Conservation (phyloP, 2,329 filamentous ascomycete genomes). For the Cercospora zeae-maydis region DNA sequence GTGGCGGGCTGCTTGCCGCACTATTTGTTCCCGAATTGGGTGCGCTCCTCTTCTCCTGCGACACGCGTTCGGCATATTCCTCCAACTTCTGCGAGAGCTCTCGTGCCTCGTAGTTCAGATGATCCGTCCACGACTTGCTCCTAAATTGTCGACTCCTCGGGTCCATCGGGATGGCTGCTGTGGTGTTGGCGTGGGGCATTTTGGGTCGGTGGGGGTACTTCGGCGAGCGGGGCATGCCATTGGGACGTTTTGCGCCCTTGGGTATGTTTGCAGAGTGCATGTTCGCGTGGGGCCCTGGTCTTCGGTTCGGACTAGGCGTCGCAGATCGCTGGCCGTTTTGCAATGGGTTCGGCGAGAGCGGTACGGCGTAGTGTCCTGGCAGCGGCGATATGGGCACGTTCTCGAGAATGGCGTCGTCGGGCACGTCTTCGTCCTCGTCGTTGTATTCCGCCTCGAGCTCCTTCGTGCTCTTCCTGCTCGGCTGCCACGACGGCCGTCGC, state of each 20-base stretch:
- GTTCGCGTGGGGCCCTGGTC: conserved; percentile 27
- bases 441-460: conserved; percentile 77
- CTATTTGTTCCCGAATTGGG: conserved; percentile 25
- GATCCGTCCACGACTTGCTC: conserved; percentile 71
- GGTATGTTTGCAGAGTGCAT: conserved; percentile 37
- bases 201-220: conserved; percentile 27
- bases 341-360: conserved; percentile 22
- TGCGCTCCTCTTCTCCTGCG: conserved; percentile 46
- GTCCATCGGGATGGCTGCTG: conserved; percentile 27
- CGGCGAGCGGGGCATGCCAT: conserved; percentile 31
- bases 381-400: conserved; percentile 75
- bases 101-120: conserved; percentile 69
- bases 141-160: conserved; percentile 30
- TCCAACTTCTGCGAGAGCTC: conserved; percentile 76
- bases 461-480: conserved; percentile 63
- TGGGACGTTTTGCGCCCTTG: conserved; percentile 35
- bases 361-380: conserved; percentile 34
- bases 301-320: conserved; percentile 37
- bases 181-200: conserved; percentile 35
- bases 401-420: conserved; percentile 73
- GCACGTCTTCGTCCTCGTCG: conserved; percentile 70
- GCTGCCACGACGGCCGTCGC: conserved; percentile 60
- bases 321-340: conserved; percentile 21
- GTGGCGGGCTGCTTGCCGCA: conserved; percentile 39
- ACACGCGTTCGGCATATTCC: conserved; percentile 59